Conservation (phyloP, 768 basidiomycete genomes). For the Pisolithus microcarpus region DNA sequence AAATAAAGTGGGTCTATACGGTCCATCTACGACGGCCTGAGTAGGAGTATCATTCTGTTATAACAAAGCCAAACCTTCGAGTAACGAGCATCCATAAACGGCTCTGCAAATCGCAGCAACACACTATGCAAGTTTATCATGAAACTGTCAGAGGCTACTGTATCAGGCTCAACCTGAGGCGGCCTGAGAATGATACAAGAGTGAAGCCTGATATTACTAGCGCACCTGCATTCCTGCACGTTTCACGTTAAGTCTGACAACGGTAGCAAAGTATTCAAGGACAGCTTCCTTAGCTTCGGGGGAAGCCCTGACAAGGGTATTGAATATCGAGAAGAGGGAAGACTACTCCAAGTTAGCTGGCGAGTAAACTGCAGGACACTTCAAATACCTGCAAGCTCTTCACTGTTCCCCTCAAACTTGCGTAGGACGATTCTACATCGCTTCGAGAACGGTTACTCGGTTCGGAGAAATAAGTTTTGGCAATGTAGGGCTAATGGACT, state of each 20-base stretch:
- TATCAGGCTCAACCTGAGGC: conserved; percentile 68
- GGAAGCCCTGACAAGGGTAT: conserved; percentile 79
- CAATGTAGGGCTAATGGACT: conserved; percentile 57
- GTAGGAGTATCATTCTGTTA: neutral
- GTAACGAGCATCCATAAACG: conserved; percentile 89
- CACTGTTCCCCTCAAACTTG: conserved; percentile 80
- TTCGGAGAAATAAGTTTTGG: conserved; percentile 78
- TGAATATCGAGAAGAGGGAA: conserved; percentile 82
- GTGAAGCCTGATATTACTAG: neutral
- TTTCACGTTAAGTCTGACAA: conserved; percentile 69
- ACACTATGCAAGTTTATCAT: conserved; percentile 87
- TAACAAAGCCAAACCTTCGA: conserved; percentile 53
- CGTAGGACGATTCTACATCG: conserved; percentile 77
- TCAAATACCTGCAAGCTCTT: conserved; percentile 69
- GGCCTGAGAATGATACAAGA: neutral
- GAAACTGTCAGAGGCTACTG: conserved; percentile 86
- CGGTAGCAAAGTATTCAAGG: conserved; percentile 71
- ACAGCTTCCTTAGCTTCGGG: conserved; percentile 75
- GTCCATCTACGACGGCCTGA: conserved; percentile 56
- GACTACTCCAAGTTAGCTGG: conserved; percentile 24
- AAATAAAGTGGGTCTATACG: conserved; percentile 84
- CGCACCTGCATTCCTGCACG: conserved; percentile 85
- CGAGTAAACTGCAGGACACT: neutral
- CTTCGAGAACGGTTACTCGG: conserved; percentile 64
- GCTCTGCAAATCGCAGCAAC: conserved; percentile 80